phyloP scores from a whole-genome alignment of 1,284 basidiomycete genomes.

The Cutaneotrichosporon cavernicola region DNA sequence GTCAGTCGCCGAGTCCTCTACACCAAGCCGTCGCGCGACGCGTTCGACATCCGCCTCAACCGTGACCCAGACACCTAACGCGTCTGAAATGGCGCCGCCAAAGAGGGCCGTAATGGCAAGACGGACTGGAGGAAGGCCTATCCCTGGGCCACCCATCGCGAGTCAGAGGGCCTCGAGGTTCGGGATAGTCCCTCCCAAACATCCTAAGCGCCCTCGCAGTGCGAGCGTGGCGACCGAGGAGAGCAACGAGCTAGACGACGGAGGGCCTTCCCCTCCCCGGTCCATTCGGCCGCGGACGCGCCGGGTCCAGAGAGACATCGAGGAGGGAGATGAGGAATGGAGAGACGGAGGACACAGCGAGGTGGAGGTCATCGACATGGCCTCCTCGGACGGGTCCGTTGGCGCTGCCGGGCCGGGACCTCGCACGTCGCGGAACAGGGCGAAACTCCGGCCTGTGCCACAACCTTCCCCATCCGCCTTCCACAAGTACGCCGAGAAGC shows the following conservation, averaged over 20 bases:
- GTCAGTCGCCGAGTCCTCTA: background rate
- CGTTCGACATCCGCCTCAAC: background rate
- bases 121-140: background rate
- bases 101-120: background rate
- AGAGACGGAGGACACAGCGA: background rate
- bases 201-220: background rate
- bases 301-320: background rate
- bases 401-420: slow-evolving; percentile 23
- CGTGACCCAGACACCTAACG: background rate
- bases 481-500: slow-evolving; percentile 8
- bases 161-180: background rate
- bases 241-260: slow-evolving; percentile 5
- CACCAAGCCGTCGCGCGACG: background rate
- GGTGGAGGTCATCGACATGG: background rate
- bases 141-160: background rate
- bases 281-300: background rate
- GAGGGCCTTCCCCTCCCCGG: background rate
- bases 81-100: background rate
- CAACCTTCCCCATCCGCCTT: slow-evolving; percentile 23
- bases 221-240: background rate
- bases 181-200: background rate
- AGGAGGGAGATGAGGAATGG: slow-evolving; percentile 9
- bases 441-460: slow-evolving; percentile 19
- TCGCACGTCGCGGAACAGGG: slow-evolving; percentile 10
- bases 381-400: background rate